Conservation (phyloP, 495 filamentous ascomycete genomes). For the Aspergillus carlsbadensis region DNA sequence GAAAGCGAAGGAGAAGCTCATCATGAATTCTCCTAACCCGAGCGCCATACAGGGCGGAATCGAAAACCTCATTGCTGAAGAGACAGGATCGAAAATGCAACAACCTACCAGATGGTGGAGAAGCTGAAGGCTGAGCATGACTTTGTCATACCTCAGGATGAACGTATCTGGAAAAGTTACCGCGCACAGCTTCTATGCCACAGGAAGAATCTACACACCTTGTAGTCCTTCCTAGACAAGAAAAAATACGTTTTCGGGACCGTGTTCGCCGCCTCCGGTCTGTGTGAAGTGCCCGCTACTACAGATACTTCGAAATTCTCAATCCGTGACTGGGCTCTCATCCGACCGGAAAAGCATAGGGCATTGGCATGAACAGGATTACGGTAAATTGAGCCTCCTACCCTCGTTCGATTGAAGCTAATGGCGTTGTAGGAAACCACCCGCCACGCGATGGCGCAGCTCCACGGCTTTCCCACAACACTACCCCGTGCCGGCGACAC, state of each 20-base stretch:
- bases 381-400: background rate
- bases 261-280: background rate
- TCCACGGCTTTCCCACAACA: background rate
- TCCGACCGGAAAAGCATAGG: background rate
- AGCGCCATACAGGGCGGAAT: background rate
- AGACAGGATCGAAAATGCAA: background rate
- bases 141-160: background rate
- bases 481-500: background rate
- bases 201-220: background rate
- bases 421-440: no score
- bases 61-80: background rate
- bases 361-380: background rate
- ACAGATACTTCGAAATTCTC: background rate
- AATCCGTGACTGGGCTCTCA: constrained; percentile 4
- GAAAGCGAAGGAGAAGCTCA: background rate
- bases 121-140: background rate
- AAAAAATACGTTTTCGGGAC: background rate
- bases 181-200: background rate
- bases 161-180: background rate
- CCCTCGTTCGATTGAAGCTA: no score
- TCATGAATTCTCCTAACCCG: background rate
- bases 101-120: background rate
- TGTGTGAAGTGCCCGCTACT: background rate
- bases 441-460: background rate
- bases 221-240: background rate